These are phyloP conservation scores for Dacryopinax spathularia DNA, from an alignment of 768 basidiomycete species.

Conservation along the genomic window DNA sequence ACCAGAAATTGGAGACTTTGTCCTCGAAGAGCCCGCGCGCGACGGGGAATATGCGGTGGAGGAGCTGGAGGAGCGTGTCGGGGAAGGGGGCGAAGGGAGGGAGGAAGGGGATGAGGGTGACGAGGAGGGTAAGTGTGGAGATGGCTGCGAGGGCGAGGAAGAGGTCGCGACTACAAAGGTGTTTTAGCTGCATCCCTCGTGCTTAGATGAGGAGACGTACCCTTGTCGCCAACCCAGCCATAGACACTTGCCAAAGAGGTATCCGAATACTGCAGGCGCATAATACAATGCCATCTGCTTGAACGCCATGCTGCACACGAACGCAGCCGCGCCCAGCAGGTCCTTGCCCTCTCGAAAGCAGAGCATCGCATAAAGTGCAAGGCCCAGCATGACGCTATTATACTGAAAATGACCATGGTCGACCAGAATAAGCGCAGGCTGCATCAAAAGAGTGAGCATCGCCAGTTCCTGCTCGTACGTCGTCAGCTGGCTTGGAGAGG, in stretches of 20 bases:
- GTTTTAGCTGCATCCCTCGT: constrained; percentile 9
- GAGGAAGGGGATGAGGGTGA: constrained; percentile 70
- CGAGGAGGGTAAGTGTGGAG: constrained; percentile 46
- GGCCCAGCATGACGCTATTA: constrained; percentile 84
- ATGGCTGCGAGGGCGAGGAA: constrained; percentile 53
- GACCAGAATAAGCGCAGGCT: constrained; percentile 69
- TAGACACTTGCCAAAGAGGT: constrained; percentile 78
- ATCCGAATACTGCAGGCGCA: constrained; percentile 80
- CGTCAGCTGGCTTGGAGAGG: not conserved
- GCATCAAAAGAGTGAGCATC: constrained; percentile 56
- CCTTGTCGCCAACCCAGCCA: constrained; percentile 58
- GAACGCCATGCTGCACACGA: constrained; percentile 76
- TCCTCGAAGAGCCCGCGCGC: constrained; percentile 83
- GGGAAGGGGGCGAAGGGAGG: constrained; percentile 36
- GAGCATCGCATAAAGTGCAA: constrained; percentile 54
- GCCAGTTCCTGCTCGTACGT: constrained; percentile 41
- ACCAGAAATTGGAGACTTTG: constrained; percentile 98
- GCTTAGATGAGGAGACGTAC: constrained; percentile 31
- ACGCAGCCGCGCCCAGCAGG: constrained; percentile 57
- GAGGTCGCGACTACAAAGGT: constrained; percentile 26
- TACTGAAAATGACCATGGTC: constrained; percentile 96
- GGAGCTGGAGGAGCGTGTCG: constrained; percentile 41
- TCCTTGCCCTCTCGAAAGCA: constrained; percentile 59
- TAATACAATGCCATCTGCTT: constrained; percentile 97
- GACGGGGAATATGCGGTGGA: constrained; percentile 83